Evolutionary conservation across 129 eudicot species (phyloP), one percentile per base, ranked within the genome.

Genomic region (Lactuca saligna): DNA sequence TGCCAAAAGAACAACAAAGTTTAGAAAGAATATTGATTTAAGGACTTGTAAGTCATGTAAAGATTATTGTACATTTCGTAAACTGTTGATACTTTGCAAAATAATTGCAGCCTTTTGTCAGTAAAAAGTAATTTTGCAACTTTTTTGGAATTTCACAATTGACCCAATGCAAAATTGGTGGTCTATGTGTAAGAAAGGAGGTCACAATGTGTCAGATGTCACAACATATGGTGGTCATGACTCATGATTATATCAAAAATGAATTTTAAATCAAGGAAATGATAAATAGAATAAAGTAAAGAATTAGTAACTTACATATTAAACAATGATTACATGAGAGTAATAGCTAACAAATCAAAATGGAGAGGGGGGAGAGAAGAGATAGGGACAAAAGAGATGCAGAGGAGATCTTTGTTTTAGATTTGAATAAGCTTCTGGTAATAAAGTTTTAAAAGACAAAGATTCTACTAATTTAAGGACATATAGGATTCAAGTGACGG

Each of bases 1-100:
- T 83, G 79, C 33, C 16, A 76, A 33, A 33, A 20, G 10, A 48
- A 17, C 32, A 65, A 50, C 12, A 58, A 66, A 38, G 25, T 51
- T 49, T 58, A 29, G 67, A 57, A 32, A 48, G 14, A 66, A 66
- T 64, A 29, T 11, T n/a, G 15, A 41, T 7, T 32, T 49, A 51
- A 3, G 4, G 48, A 66, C 44, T 33, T 32, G 60, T 34, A 66
- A 7, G 34, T 65, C 17, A 46, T 46, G 42, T 48, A 65, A 44
- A 29, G 16, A 57, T 31, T 65, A 25, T 20, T 15, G 35, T 53
- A 53, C 57, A 53, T 20, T 67, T 50, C 35, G 34, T 48, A 17
- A 25, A 25, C 29, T 10, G 12, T 11, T 46, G 15, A 12, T 11
- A 46, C 0, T 46, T 46, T 46, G 51, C n/a, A 3, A 46, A 46